phyloP scores from a whole-genome alignment of 257 asterid genomes.

The Gentiana straminea region DNA sequence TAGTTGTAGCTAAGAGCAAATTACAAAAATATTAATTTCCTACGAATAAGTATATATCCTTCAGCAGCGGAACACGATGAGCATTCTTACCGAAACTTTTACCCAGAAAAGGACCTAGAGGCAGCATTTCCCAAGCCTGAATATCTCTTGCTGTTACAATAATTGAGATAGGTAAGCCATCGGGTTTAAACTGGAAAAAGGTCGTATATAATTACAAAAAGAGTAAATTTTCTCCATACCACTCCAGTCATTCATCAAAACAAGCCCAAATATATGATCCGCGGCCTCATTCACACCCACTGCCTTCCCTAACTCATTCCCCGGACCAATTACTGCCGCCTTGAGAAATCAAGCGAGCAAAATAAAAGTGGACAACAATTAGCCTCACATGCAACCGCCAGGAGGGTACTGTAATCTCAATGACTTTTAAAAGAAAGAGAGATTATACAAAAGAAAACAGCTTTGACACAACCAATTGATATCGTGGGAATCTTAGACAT shows the following conservation, averaged over 20 bases:
- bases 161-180: constrained; percentile 10
- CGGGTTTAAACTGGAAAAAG: neutral
- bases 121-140: constrained; percentile 96
- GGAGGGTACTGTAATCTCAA: too few species aligned
- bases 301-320: constrained; percentile 77
- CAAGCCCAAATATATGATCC: constrained; percentile 90
- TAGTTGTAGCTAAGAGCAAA: constrained; percentile 56
- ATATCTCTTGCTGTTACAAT: constrained; percentile 84
- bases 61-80: constrained; percentile 3
- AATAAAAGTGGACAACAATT: neutral
- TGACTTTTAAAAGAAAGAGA: too few species aligned
- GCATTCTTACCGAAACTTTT: constrained; percentile 74
- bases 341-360: constrained; percentile 12
- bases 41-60: too few species aligned
- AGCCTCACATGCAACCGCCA: neutral
- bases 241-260: constrained; percentile 98
- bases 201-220: constrained; percentile 8
- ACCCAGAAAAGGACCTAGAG: constrained; percentile 97
- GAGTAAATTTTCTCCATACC: constrained; percentile 34
- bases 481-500: neutral
- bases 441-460: too few species aligned
- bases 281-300: constrained; percentile 64
- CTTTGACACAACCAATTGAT: too few species aligned
- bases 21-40: too few species aligned
- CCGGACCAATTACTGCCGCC: constrained; percentile 97